Conservation (phyloP, 148 eudicot species). For the Silene uniflora region DNA sequence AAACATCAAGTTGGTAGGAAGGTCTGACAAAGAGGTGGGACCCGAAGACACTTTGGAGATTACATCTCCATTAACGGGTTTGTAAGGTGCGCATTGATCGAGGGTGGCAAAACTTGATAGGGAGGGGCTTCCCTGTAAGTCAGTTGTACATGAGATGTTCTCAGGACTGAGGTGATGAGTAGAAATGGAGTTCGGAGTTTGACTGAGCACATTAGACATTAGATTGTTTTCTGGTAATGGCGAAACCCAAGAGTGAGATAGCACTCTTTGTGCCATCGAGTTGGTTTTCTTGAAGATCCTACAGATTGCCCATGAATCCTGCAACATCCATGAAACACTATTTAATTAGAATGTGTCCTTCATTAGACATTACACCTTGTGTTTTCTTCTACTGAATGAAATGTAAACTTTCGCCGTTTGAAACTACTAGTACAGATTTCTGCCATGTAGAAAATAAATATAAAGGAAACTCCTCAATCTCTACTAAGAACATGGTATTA, state of each 20-base stretch:
- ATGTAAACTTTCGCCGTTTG: neutral
- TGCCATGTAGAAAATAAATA: neutral
- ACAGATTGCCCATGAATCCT: slow-evolving; percentile 96
- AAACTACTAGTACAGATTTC: neutral
- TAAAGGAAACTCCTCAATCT: too few species aligned
- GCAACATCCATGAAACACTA: slow-evolving; percentile 7
- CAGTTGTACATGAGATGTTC: slow-evolving; percentile 46
- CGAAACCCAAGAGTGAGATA: slow-evolving; percentile 63
- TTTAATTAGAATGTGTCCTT: neutral
- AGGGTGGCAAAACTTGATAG: slow-evolving; percentile 32
- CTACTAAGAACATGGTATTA: too few species aligned
- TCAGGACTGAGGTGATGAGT: slow-evolving; percentile 39
- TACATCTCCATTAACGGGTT: neutral
- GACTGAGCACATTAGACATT: slow-evolving; percentile 33
- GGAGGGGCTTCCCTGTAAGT: slow-evolving; percentile 26
- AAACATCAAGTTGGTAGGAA: slow-evolving; percentile 36
- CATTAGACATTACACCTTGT: neutral
- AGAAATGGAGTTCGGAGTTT: slow-evolving; percentile 21
- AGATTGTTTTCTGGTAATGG: slow-evolving; percentile 43
- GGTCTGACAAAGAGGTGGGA: slow-evolving; percentile 30
- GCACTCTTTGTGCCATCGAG: slow-evolving; percentile 61
- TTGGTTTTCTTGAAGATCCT: slow-evolving; percentile 87
- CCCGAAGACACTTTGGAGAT: slow-evolving; percentile 26
- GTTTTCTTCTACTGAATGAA: neutral
- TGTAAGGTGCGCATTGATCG: slow-evolving; percentile 35